A percentile compares a stretch with the other conserved stretches of the same genome.
phyloP scores from a whole-genome alignment of 2,329 filamentous ascomycete genomes.

The Pseudogymnoascus sp. region DNA sequence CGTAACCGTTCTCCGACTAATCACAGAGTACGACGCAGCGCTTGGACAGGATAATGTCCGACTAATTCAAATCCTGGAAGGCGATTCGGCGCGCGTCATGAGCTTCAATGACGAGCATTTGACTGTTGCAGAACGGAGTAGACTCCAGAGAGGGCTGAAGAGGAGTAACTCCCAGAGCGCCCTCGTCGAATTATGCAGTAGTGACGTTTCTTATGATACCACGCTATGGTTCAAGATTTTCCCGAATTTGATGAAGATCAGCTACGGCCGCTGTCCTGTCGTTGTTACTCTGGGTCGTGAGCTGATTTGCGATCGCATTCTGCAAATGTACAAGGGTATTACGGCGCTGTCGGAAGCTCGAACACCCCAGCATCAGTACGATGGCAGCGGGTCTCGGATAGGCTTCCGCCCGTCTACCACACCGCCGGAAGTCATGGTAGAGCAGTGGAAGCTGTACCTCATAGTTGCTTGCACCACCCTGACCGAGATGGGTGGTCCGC shows the following conservation, averaged over 20 bases:
- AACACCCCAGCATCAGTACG: conserved; percentile 56
- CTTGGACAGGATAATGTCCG: conserved; percentile 67
- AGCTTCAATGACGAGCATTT: conserved; percentile 87
- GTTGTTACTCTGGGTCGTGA: conserved; percentile 86
- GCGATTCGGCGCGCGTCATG: conserved; percentile 80
- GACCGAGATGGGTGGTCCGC: conserved; percentile 66
- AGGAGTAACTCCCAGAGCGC: conserved; percentile 78
- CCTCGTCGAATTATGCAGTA: conserved; percentile 88
- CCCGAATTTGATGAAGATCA: conserved; percentile 84
- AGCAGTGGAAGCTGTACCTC: conserved; percentile 96
- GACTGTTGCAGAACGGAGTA: conserved; percentile 84
- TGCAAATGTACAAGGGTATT: conserved; percentile 88
- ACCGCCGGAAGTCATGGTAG: conserved; percentile 79
- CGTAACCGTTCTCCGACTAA: conserved; percentile 83
- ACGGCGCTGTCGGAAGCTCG: conserved; percentile 65
- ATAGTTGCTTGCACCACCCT: conserved; percentile 96
- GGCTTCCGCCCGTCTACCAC: conserved; percentile 53
- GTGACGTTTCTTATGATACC: conserved; percentile 88
- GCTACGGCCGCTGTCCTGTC: conserved; percentile 84
- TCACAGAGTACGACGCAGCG: conserved; percentile 87
- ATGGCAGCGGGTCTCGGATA: conserved; percentile 39
- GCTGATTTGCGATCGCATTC: conserved; percentile 81
- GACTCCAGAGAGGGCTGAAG: conserved; percentile 82
- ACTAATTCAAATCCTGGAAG: conserved; percentile 87
- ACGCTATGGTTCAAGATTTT: conserved; percentile 98